Evolutionary conservation across 2,329 filamentous ascomycete genomes (phyloP).

Genomic region (Paracoccidioides brasiliensis): DNA sequence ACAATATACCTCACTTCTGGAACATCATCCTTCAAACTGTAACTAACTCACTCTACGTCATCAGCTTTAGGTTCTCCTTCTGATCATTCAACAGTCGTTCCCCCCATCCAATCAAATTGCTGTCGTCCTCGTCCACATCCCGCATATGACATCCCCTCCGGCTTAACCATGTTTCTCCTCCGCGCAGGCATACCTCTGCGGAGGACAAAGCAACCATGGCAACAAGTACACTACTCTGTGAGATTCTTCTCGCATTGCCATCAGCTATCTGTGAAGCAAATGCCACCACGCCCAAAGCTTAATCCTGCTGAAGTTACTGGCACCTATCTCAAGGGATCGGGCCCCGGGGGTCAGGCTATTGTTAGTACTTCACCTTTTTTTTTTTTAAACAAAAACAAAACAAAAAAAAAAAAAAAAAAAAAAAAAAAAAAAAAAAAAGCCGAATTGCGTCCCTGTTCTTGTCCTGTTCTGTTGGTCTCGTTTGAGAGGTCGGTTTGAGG

Average conservation of each 20-base stretch:
- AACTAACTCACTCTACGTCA: no score
- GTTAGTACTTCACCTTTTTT: conserved; percentile 32
- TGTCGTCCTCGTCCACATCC: not conserved
- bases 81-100: no score
- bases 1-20: no score
- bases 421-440: no score
- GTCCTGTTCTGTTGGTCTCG: not conserved
- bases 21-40: no score
- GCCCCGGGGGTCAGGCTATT: conserved; percentile 93
- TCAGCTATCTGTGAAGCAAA: conserved; percentile 37
- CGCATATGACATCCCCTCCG: not conserved
- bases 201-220: not conserved
- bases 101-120: no score
- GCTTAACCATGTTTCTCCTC: not conserved
- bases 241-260: conserved; percentile 16
- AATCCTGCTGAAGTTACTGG: conserved; percentile 71
- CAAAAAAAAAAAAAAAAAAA: no score
- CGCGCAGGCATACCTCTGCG: not conserved
- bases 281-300: conserved; percentile 65
- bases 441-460: not conserved
- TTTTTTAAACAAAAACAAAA: no score
- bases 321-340: conserved; percentile 76
- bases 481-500: not conserved
- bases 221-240: not conserved
- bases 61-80: no score